Conservation (phyloP, 352 stramenopile genomes). For the Halophytophthora batemanensis region DNA sequence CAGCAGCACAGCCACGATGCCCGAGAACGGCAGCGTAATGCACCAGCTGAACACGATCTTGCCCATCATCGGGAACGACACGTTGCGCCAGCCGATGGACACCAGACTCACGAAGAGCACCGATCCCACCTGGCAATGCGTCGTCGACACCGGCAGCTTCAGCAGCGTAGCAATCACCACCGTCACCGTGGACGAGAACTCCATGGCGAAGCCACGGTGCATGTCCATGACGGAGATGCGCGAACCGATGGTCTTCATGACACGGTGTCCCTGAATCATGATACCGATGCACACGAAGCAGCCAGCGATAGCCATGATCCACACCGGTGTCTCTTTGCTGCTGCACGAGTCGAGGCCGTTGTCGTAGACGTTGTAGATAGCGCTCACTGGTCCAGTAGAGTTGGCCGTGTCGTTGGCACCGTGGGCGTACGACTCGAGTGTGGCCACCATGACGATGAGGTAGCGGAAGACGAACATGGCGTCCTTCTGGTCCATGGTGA, state of each 20-base stretch:
- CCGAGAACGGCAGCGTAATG: conserved; percentile 26
- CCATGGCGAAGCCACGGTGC: conserved; percentile 64
- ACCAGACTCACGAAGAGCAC: conserved; percentile 43
- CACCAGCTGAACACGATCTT: conserved; percentile 23
- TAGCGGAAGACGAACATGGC: conserved; percentile 48
- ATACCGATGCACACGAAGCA: conserved; percentile 49
- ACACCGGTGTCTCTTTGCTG: conserved; percentile 33
- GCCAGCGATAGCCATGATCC: conserved; percentile 61
- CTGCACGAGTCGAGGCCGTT: conserved; percentile 23
- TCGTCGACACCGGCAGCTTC: conserved; percentile 50
- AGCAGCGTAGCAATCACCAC: conserved; percentile 49
- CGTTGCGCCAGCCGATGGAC: conserved; percentile 16
- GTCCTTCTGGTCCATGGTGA: conserved; percentile 35
- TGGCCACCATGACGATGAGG: conserved; percentile 71
- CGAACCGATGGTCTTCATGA: conserved; percentile 58
- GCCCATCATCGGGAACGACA: conserved; percentile 24
- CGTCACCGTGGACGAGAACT: conserved; percentile 62
- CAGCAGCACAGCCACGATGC: conserved; percentile 13
- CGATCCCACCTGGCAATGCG: conserved; percentile 62
- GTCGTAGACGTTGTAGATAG: conserved; percentile 61
- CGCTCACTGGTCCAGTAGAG: conserved; percentile 59
- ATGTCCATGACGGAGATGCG: conserved; percentile 54
- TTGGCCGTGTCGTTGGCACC: conserved; percentile 84
- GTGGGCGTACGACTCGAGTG: conserved; percentile 71
- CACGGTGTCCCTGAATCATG: conserved; percentile 54